phyloP scores from a whole-genome alignment of 192 early-diverging fungal species.

The Coemansia sp. region DNA sequence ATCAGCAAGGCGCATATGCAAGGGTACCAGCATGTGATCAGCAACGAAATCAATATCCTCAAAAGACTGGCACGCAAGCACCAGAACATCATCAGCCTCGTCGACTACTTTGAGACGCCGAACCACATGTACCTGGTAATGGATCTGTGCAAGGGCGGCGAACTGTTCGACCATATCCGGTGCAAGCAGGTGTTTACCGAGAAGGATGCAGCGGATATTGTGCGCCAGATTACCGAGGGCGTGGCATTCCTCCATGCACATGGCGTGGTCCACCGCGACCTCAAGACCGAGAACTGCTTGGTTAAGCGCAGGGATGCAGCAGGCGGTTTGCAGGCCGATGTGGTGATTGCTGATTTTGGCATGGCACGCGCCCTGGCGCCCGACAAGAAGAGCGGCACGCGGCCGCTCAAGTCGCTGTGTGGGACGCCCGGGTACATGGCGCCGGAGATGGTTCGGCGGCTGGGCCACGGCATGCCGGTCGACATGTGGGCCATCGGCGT shows the following conservation, averaged over 20 bases:
- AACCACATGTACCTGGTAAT: slow-evolving; percentile 79
- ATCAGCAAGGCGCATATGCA: slow-evolving; percentile 76
- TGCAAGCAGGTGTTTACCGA: slow-evolving; percentile 72
- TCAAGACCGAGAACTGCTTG: slow-evolving; percentile 78
- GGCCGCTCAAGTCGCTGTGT: slow-evolving; percentile 66
- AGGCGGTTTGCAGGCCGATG: slow-evolving; percentile 30
- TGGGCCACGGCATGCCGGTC: slow-evolving; percentile 72
- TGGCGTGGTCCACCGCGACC: slow-evolving; percentile 83
- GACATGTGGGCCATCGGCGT: slow-evolving; percentile 84
- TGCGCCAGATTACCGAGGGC: slow-evolving; percentile 74
- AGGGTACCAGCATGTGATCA: slow-evolving; percentile 66
- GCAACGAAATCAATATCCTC: slow-evolving; percentile 74
- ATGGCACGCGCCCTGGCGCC: slow-evolving; percentile 61
- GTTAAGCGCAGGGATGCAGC: slow-evolving; percentile 62
- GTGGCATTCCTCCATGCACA: slow-evolving; percentile 83
- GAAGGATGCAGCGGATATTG: slow-evolving; percentile 75
- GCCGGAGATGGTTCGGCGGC: slow-evolving; percentile 52
- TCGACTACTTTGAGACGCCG: slow-evolving; percentile 80
- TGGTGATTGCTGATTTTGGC: slow-evolving; percentile 85
- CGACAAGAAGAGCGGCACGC: slow-evolving; percentile 54
- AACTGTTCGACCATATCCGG: slow-evolving; percentile 88
- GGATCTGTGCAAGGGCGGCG: slow-evolving; percentile 82
- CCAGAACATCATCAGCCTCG: slow-evolving; percentile 68
- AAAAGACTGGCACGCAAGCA: slow-evolving; percentile 67
- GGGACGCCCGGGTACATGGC: slow-evolving; percentile 84